Conservation (phyloP, 768 basidiomycete genomes). For the Lactarius deliciosus region DNA sequence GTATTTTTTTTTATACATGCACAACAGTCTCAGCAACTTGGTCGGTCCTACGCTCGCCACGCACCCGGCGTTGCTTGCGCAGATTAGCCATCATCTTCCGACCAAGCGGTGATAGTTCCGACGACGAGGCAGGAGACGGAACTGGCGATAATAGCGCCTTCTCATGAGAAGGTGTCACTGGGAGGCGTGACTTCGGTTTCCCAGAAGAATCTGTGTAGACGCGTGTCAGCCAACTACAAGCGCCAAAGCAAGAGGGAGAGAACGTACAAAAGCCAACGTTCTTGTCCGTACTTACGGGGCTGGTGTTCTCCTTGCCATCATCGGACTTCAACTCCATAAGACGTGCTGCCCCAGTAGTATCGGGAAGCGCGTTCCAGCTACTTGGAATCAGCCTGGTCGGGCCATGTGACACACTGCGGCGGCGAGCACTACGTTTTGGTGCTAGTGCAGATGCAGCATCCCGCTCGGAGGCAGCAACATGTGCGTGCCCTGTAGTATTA, state of each 20-base stretch:
- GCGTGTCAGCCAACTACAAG: neutral
- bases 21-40: conserved; percentile 11
- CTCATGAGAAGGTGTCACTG: conserved; percentile 46
- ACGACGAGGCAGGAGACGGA: conserved; percentile 68
- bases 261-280: conserved; percentile 7
- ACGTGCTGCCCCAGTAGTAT: conserved; percentile 1
- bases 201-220: conserved; percentile 10
- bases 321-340: conserved; percentile 4
- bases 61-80: conserved; percentile 41
- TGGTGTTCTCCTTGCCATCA: conserved; percentile 26
- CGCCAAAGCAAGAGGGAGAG: neutral
- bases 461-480: neutral
- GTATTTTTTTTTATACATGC: conserved; percentile 7
- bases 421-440: conserved; percentile 14
- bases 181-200: conserved; percentile 30
- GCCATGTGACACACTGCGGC: conserved; percentile 22
- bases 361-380: neutral
- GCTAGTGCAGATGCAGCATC: neutral
- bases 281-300: neutral
- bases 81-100: conserved; percentile 67
- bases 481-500: neutral
- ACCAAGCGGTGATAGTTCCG: conserved; percentile 70
- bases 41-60: conserved; percentile 18
- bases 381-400: conserved; percentile 5
- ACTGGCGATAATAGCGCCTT: conserved; percentile 40